Percentiles rank a stretch among this genome's conserved stretches.
phyloP scores from a whole-genome alignment of 441 rosid species.

The Pelargonium cotyledonis region DNA sequence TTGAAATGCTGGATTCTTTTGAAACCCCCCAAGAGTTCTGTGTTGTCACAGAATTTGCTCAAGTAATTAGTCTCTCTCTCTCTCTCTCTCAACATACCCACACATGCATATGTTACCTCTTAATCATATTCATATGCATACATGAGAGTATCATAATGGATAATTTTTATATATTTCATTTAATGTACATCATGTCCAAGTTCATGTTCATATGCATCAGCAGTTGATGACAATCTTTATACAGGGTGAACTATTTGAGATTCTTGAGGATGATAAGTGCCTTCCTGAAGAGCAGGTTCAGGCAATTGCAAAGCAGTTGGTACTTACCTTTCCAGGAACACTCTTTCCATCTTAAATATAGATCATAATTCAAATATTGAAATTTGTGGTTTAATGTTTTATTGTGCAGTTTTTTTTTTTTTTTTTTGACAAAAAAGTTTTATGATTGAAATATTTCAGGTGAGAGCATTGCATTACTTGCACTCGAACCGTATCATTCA shows the following conservation, averaged over 20 bases:
- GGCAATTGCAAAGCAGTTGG: conserved; percentile 98
- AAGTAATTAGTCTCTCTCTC: conserved; percentile 37
- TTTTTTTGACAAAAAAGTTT: neutral
- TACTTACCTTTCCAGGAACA: conserved; percentile 26
- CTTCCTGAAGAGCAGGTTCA: conserved; percentile 98
- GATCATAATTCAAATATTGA: neutral
- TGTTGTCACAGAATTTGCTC: conserved; percentile 97
- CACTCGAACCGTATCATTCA: conserved; percentile 98
- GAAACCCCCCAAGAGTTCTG: conserved; percentile 94
- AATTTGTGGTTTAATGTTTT: conserved; percentile 3
- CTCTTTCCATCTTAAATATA: neutral
- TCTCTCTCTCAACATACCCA: neutral
- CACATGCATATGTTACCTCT: neutral
- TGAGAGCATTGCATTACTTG: conserved; percentile 85
- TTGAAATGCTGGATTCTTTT: conserved; percentile 93
- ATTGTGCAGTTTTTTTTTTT: neutral
- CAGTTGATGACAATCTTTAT: conserved; percentile 15
- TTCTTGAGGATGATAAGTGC: conserved; percentile 94
- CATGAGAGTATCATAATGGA: too few species aligned
- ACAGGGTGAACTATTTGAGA: conserved; percentile 94
- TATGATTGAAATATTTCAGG: conserved; percentile 36
- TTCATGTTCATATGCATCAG: conserved; percentile 8
- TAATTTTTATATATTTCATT: neutral
- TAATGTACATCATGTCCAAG: neutral
- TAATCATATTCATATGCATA: neutral